Base-by-base conservation (phyloP, 2,329 filamentous ascomycete genomes). In the Apiospora saccharicola region DNA sequence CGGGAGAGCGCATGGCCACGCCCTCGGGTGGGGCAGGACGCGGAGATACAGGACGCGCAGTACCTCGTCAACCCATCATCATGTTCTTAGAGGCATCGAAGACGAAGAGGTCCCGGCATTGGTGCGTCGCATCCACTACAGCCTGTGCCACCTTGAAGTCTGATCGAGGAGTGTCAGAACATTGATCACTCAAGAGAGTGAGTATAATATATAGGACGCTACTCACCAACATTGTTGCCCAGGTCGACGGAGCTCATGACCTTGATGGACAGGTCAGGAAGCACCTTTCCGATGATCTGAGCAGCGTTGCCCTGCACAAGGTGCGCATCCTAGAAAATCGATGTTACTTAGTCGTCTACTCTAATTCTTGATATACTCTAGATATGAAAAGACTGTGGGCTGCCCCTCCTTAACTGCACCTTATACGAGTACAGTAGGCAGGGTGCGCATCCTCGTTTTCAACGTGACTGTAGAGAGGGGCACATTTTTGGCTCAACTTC, bases 81-180 rank as follows among this genome's bases (percentile, higher is more conserved):
- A 70, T 70, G 47, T 34, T 49, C 77, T 76, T 75, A 71, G 74
- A 74, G 75, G 76, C 86, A 71, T 90, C 88, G 79, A 93, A 95
- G 47, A 84, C 77, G 80, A 98, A 98, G 70, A 98, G 92, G 74
- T 90, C 86, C 79, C 92, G 93, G 80, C 94, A 90, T 69, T 91
- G 89, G 83, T 98, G 95, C 46, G 94, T 96, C 47, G 91, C 92
- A 72, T 98, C 93, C 22, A 98, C 95, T 3, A 98, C 93, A 0
- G 92, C 90, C 72, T 94, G 91, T 73, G 91, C 92, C 46, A 94
- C 88, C 70, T 87, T 87, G 82, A 93, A 94, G 83, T 98, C 95
- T 96, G 75, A 72, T 1, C 37, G 47, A n/a, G 41, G 43, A 41
- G 47, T 30, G 26, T 30, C 70, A 30, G 19, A 72, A 43, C 70